Evolutionary conservation across 306 rosid species (phyloP), one percentile per base, ranked within the genome.

Genomic region (Mimosa bimucronata): DNA sequence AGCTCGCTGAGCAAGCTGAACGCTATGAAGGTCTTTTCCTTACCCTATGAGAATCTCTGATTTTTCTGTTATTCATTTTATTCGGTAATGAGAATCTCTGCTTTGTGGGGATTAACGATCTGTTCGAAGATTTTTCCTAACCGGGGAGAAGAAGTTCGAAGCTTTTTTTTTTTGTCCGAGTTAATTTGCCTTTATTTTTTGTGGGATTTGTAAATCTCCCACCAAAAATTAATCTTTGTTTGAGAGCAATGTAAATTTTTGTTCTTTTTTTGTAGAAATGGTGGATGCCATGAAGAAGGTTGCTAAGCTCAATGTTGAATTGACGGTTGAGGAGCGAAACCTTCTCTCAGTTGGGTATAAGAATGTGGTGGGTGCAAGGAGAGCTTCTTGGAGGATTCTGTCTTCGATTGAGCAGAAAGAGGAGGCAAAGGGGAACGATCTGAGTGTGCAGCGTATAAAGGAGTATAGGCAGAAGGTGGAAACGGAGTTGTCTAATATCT

Each of bases 1-100:
- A 84, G 90, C 88, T 87, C 46, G 90, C 86, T 23, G 90, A 87
- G 42, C 90, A 87, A 71, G 90, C 87, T 30, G 90, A 87, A 75
- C 87, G 87, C 76, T 84, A 87, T 34, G 90, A 87, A 23, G 90
- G 90, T 87, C 10, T 44, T 40, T 34, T 9, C 37, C 55, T 79
- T 41, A 58, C 55, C 9, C 10, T n/a, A 40, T 75, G 38, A 2
- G 5, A 34, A 34, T 38, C 16, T 15, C 34, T 38, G 16, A 75
- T 8, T 19, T 58, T 40, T 74, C 40, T 53, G 26, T 53, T 8
- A 6, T 31, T 53, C 25, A 53, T 14, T 8, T 5, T 9, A n/a
- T 45, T 68, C 0, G 1, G 71, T 65, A 65, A 31, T 34, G 44
- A 37, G 72, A 67, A n/a, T 38, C 50, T 38, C 9, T n/a, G 19